Evolutionary conservation across 2,329 filamentous ascomycete genomes (phyloP).

Genomic region (Parascedosporium putredinis): DNA sequence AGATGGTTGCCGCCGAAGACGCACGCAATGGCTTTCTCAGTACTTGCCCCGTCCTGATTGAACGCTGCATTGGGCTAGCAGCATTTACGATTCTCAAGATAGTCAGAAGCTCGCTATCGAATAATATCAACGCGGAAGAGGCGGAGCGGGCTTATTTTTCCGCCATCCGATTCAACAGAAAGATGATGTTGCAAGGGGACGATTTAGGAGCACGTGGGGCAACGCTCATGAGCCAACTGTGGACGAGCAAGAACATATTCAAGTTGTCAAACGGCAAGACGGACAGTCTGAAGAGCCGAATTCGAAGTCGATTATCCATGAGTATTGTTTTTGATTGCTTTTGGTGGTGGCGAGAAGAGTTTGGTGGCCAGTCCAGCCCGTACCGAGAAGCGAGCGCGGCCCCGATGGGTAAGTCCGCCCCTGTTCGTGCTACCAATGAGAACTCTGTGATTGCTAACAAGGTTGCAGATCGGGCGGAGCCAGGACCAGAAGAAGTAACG

Average conservation of each 20-base stretch:
- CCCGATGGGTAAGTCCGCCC: too few relatives aligned
- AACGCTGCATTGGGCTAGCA: conserved; percentile 29
- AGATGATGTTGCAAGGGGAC: background rate
- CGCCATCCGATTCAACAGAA: background rate
- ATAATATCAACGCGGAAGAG: background rate
- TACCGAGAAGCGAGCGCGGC: conserved; percentile 11
- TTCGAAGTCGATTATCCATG: conserved; percentile 42
- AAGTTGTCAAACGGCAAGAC: background rate
- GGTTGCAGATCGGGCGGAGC: too few relatives aligned
- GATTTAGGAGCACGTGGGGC: background rate
- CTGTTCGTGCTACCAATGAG: too few relatives aligned
- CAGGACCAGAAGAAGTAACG: too few relatives aligned
- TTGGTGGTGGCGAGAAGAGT: conserved; percentile 44
- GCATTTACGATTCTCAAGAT: conserved; percentile 38
- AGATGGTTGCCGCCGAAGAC: background rate
- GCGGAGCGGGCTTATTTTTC: background rate
- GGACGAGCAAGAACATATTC: background rate
- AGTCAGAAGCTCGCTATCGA: conserved; percentile 34
- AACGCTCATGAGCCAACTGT: background rate
- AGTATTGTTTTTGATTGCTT: conserved; percentile 44
- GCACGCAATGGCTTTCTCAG: background rate
- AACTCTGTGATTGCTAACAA: too few relatives aligned
- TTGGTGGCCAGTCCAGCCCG: conserved; percentile 13
- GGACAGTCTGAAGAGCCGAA: conserved; percentile 17
- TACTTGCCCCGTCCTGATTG: background rate